A percentile compares a stretch with the other conserved stretches of the same genome.
Conservation (phyloP, 306 rosid species). For the Betula pendula region DNA sequence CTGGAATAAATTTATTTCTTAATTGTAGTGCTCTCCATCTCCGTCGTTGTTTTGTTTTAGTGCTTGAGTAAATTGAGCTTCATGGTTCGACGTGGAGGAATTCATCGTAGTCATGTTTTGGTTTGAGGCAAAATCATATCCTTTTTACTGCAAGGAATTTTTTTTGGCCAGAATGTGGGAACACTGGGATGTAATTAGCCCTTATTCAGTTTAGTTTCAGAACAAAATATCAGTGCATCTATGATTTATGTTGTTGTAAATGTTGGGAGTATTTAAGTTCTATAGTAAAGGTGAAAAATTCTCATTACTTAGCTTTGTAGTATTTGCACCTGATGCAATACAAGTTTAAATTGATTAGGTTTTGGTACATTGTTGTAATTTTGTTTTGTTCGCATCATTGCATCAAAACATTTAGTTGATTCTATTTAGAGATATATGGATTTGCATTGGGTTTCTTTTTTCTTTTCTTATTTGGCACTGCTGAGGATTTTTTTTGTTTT, state of each 20-base stretch:
- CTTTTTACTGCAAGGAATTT: background rate
- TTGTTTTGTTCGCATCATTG: constrained; percentile 18
- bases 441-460: constrained; percentile 17
- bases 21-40: background rate
- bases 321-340: background rate
- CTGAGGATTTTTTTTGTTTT: constrained; percentile 16
- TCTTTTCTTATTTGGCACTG: constrained; percentile 1
- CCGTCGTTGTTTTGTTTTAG: background rate
- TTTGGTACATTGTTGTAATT: background rate
- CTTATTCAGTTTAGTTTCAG: background rate
- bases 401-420: background rate
- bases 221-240: background rate
- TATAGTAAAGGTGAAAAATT: background rate
- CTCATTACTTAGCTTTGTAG: background rate
- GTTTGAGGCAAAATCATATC: background rate
- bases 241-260: background rate
- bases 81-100: no score
- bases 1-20: background rate
- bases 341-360: background rate
- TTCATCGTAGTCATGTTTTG: no score
- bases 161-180: background rate
- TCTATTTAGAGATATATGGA: constrained; percentile 12
- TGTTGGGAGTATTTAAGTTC: background rate
- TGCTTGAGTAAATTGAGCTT: background rate
- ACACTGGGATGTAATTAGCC: background rate